Evolutionary conservation across 441 rosid genomes (phyloP).

Genomic region (Gossypium davidsonii): DNA sequence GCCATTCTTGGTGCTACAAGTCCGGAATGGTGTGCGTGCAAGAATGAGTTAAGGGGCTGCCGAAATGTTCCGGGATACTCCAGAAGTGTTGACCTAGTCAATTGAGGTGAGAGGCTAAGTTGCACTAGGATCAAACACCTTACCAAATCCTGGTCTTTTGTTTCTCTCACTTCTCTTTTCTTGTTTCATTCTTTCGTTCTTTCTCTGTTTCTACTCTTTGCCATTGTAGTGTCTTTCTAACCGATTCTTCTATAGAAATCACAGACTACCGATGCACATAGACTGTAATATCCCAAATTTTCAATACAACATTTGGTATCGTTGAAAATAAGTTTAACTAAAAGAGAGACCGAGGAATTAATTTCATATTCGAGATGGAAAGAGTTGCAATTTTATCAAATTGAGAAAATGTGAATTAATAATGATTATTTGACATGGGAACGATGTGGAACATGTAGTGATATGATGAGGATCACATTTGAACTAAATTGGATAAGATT

Average conservation of each 20-base stretch:
- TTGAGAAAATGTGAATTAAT: background rate
- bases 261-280: background rate
- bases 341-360: background rate
- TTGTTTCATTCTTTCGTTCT: background rate
- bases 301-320: background rate
- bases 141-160: background rate
- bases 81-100: background rate
- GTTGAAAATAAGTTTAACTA: background rate
- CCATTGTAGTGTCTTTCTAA: background rate
- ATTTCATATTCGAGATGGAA: too few species aligned
- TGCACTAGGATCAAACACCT: background rate
- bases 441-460: background rate
- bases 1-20: background rate
- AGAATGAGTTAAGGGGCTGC: background rate
- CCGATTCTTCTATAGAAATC: background rate
- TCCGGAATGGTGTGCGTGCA: background rate
- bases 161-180: background rate
- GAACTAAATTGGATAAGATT: background rate
- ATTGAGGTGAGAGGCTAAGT: background rate
- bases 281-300: background rate
- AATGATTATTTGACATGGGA: background rate
- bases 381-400: background rate
- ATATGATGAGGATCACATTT: background rate
- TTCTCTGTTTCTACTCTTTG: background rate
- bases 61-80: background rate